Evolutionary conservation across 208 protist genomes (phyloP), one percentile per base, ranked within the genome.

Genomic region (Trypanosoma congolense): DNA sequence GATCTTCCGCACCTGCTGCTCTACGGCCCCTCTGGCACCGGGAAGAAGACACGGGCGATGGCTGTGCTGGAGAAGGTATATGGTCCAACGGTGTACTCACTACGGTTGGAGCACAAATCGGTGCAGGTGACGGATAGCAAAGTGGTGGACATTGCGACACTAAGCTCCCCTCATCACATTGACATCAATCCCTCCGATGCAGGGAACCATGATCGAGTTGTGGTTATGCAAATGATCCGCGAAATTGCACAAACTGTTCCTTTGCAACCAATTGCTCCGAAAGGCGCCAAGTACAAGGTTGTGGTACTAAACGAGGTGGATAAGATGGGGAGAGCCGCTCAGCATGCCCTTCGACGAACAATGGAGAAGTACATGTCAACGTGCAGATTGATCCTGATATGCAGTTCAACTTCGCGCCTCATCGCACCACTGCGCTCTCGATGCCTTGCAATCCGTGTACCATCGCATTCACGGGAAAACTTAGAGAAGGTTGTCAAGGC

Each of bases 321-420:
- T 52, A 80, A 75, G 53, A 84, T 99, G 68, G 96, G 80, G 49
- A 86, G 84, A 30, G 85, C 96, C 22, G 98, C 98, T 2, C 99
- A 99, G 76, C 97, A 99, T 46, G 98, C 98, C 12, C 86, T 99
- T 21, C 89, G 99, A 24, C 95, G 98, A 25, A 99, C 98, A 14
- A 99, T 99, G 99, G 98, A 99, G 65, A 98, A 98, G 69, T 99
- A 99, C 86, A 91, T 96, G 50, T 63, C 71, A 16, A 98, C 87
- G 0, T 99, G 98, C 71, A 83, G 99, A 1, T 65, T 99, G 5
- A 89, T 99, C 10, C 77, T 99, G 8, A 78, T 90, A 45, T 98
- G 93, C 70, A 97, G 89, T 52, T 90, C 82, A 21, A 96, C 92
- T 10, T 92, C 79, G 18, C 96, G 87, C 21, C 80, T 99, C 9